Conservation (phyloP, 768 basidiomycete genomes). For the Suillus subaureus region DNA sequence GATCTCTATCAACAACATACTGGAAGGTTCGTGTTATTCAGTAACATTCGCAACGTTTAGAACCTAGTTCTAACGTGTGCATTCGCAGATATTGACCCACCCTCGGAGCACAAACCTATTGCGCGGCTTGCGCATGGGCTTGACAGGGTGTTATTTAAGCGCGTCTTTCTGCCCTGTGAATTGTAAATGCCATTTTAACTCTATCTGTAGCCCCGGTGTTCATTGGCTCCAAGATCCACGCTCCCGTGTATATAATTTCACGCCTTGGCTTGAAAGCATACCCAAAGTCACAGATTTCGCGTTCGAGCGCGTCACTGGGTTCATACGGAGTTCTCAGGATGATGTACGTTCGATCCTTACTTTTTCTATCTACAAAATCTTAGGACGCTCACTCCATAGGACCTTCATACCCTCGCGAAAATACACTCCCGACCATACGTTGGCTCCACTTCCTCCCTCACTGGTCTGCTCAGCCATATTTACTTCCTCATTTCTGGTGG, state of each 20-base stretch:
- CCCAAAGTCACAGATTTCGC: slow-evolving; percentile 83
- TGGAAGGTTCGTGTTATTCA: not conserved
- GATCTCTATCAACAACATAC: not conserved
- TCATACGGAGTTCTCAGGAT: slow-evolving; percentile 80
- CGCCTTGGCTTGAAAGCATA: slow-evolving; percentile 68
- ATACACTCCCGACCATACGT: slow-evolving; percentile 62
- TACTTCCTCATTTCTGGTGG: slow-evolving; percentile 85
- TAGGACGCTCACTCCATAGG: slow-evolving; percentile 40
- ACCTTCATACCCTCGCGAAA: slow-evolving; percentile 63
- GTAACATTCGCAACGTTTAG: slow-evolving; percentile 23
- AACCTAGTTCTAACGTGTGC: not conserved
- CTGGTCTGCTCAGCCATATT: slow-evolving; percentile 81
- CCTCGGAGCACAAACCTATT: slow-evolving; percentile 52
- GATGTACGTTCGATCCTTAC: slow-evolving; percentile 41
- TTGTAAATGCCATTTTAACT: not conserved
- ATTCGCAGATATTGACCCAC: slow-evolving; percentile 45
- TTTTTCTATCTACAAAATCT: not conserved
- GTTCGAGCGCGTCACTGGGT: slow-evolving; percentile 74
- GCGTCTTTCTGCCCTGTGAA: slow-evolving; percentile 25
- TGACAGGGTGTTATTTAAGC: slow-evolving; percentile 79
- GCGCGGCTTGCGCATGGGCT: slow-evolving; percentile 67
- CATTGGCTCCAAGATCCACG: slow-evolving; percentile 89
- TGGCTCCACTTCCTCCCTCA: slow-evolving; percentile 90
- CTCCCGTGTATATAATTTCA: slow-evolving; percentile 84
- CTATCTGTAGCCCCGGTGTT: slow-evolving; percentile 70